A percentile compares a stretch with the other conserved stretches of the same genome.
phyloP scores from a whole-genome alignment of 495 filamentous ascomycete genomes.

The Lindgomyces ingoldianus region DNA sequence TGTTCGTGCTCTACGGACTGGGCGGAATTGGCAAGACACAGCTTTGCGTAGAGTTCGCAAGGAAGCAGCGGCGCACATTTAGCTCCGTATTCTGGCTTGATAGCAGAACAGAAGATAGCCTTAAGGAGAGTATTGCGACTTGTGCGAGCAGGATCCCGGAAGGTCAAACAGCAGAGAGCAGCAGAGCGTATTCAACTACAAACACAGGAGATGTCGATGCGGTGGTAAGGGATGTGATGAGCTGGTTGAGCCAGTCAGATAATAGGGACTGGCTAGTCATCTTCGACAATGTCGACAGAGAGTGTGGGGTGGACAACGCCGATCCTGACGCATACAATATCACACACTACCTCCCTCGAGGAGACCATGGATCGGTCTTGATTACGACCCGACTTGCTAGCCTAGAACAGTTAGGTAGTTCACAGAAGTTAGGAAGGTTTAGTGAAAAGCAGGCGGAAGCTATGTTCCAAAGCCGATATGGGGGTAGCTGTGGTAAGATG shows the following conservation, averaged over 20 bases:
- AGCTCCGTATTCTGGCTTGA: conserved; percentile 37
- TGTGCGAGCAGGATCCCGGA: conserved; percentile 19
- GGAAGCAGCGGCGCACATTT: conserved; percentile 27
- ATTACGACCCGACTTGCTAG: conserved; percentile 48
- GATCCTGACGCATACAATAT: conserved; percentile 44
- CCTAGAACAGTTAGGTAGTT: conserved; percentile 19
- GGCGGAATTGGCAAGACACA: conserved; percentile 35
- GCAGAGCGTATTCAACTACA: not conserved
- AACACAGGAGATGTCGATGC: conserved; percentile 27
- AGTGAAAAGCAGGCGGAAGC: conserved; percentile 25
- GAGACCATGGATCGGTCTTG: conserved; percentile 46
- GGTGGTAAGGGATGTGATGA: conserved; percentile 40
- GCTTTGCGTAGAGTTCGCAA: conserved; percentile 27
- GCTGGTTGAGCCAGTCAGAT: conserved; percentile 41
- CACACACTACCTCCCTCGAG: conserved; percentile 42
- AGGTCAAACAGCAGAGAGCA: conserved; percentile 11
- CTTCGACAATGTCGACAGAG: conserved; percentile 41
- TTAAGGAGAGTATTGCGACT: conserved; percentile 30
- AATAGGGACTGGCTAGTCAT: conserved; percentile 46
- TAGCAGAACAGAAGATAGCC: conserved; percentile 20
- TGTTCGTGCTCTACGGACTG: conserved; percentile 27
- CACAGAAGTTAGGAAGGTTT: conserved; percentile 36
- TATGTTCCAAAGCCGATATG: conserved; percentile 29
- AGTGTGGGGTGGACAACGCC: not conserved
- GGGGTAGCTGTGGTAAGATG: conserved; percentile 10